Evolutionary conservation across 805 yeast genomes (phyloP).

Genomic region (Cyberlindnera euphorbiae): DNA sequence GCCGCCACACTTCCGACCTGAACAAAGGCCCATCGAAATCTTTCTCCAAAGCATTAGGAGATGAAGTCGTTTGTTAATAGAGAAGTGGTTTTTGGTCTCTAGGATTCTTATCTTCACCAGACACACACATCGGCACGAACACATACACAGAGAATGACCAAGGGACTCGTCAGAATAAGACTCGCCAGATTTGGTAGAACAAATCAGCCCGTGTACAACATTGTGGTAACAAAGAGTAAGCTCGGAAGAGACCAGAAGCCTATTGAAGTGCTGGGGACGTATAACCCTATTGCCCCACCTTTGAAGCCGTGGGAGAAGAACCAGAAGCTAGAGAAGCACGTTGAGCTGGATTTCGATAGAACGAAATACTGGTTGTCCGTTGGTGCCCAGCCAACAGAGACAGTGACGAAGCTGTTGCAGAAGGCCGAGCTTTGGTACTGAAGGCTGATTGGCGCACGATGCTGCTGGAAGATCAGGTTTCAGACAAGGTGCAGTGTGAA

Average conservation of each 20-base stretch:
- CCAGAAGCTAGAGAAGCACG: constrained; percentile 64
- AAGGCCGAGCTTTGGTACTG: constrained; percentile 59
- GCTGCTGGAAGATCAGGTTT: not conserved
- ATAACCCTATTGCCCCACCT: constrained; percentile 77
- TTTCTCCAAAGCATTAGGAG: too few species aligned
- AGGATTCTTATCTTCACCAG: too few species aligned
- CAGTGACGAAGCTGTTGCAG: constrained; percentile 70
- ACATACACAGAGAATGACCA: too few species aligned
- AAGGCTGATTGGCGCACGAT: too few species aligned
- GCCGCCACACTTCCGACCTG: not conserved
- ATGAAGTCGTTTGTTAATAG: too few species aligned
- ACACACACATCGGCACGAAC: too few species aligned
- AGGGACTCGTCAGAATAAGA: constrained; percentile 80
- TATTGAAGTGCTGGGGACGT: constrained; percentile 92
- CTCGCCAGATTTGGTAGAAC: constrained; percentile 90
- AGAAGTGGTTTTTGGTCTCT: too few species aligned
- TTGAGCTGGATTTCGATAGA: constrained; percentile 79
- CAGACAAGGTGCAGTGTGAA: too few species aligned
- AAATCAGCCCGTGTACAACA: constrained; percentile 84
- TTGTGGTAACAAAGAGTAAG: constrained; percentile 74
- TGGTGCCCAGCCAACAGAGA: constrained; percentile 90
- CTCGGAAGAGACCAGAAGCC: constrained; percentile 87
- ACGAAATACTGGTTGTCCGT: constrained; percentile 96
- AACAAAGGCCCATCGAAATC: not conserved
- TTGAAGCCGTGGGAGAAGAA: constrained; percentile 55